Percentiles rank a stretch among this genome's conserved stretches.
Evolutionary conservation across 2,329 filamentous ascomycete genomes (phyloP).

Genomic region (Apiospora aurea): DNA sequence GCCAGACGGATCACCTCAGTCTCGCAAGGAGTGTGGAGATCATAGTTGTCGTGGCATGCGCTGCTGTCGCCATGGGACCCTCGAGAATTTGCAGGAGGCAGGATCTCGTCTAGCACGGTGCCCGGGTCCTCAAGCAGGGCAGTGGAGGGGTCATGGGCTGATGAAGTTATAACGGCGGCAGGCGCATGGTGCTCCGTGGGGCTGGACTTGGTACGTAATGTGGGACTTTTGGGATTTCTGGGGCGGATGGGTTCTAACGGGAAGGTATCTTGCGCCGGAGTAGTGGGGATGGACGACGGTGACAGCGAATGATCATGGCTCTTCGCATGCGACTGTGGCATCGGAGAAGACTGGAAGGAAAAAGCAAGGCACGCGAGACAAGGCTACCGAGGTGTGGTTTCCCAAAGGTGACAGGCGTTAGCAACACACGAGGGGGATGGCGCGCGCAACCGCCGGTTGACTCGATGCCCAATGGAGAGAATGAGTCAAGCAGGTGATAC

Average conservation of each 20-base stretch:
- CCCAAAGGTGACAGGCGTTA: background rate
- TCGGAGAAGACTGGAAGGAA: conserved; percentile 7
- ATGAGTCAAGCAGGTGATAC: conserved; percentile 10
- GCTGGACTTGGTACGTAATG: background rate
- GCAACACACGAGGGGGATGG: background rate
- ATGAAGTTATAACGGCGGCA: conserved; percentile 15
- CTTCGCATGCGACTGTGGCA: conserved; percentile 15
- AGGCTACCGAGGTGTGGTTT: background rate
- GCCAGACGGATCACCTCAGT: conserved; percentile 34
- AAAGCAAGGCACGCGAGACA: background rate
- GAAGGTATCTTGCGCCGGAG: conserved; percentile 16
- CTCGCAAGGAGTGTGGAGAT: conserved; percentile 30
- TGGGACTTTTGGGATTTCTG: conserved; percentile 5
- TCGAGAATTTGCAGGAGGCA: conserved; percentile 23
- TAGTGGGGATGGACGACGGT: background rate
- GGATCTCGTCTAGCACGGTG: background rate
- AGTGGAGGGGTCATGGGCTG: conserved; percentile 20
- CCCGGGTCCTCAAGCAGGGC: background rate
- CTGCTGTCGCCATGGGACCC: conserved; percentile 27
- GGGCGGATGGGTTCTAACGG: conserved; percentile 12
- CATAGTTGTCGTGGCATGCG: conserved; percentile 33
- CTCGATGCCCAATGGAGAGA: conserved; percentile 1
- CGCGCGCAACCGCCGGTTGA: background rate
- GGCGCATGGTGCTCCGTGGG: conserved; percentile 3
- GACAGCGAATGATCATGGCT: conserved; percentile 17